Conservation (phyloP, 139 green algal genomes). For the Pleodorina starrii region DNA sequence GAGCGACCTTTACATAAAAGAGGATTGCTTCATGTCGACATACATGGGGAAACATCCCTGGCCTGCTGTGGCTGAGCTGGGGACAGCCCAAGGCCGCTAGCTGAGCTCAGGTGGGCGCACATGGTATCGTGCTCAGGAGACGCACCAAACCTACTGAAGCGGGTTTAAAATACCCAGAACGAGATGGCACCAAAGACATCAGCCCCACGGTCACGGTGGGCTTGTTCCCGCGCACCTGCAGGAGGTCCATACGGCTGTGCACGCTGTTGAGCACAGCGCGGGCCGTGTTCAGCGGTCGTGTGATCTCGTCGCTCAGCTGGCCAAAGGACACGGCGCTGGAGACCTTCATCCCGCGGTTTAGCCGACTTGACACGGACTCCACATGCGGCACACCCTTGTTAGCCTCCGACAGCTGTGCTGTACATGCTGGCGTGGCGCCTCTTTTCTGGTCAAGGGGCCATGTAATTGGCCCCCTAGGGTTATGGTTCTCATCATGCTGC, state of each 20-base stretch:
- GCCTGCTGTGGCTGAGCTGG: too few relatives aligned
- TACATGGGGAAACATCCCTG: too few relatives aligned
- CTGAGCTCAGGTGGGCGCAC: too few relatives aligned
- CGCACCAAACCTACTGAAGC: too few relatives aligned
- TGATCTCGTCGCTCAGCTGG: not conserved
- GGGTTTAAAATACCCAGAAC: too few relatives aligned
- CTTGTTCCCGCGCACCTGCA: slow-evolving; percentile 22
- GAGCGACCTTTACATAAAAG: too few relatives aligned
- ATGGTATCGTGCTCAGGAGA: too few relatives aligned
- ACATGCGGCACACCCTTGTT: not conserved
- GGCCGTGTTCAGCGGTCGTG: not conserved
- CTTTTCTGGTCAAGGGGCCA: not conserved
- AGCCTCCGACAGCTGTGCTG: not conserved
- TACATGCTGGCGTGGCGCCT: not conserved
- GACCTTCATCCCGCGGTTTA: slow-evolving; percentile 3
- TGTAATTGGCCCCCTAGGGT: not conserved
- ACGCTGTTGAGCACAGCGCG: slow-evolving; percentile 33
- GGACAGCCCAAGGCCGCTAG: too few relatives aligned
- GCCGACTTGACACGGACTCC: not conserved
- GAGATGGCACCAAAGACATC: too few relatives aligned
- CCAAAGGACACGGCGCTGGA: not conserved
- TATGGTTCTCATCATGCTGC: not conserved
- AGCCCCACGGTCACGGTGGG: too few relatives aligned
- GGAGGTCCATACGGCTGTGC: slow-evolving; percentile 33
- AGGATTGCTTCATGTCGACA: too few relatives aligned